Base-by-base conservation (phyloP, 345 rosid genomes). In the Eucalyptus sp. region DNA sequence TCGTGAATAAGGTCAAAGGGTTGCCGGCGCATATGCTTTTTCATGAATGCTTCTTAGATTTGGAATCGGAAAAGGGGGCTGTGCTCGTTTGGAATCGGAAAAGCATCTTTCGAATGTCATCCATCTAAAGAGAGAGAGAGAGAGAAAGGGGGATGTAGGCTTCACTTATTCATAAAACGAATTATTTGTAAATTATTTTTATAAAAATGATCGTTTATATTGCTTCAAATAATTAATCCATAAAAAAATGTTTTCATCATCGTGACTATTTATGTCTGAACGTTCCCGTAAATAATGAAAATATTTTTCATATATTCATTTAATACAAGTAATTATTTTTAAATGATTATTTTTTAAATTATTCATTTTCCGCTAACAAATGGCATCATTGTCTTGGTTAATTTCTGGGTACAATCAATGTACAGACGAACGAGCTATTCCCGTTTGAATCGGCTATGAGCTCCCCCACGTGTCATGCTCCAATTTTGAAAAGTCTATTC, bases 321-420 rank as follows among this genome's bases (percentile, higher is more conserved):
- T 18, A 20, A 54, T 54, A 54, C 2, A 3, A 54, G 25, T 20
- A 16, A 16, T 68, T 5, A 4, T 16, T 31, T 68, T 31, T 31
- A 68, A 3, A 31, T 31, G 1, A 31, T 31, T 31, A 16, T 3
- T 16, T 17, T 31, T 5, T 0, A 31, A 31, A 71, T 8, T 2
- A 68, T 68, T 68, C 2, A 33, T 33, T 18, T 68, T 29, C 11
- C 2, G 2, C 1, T 10, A 3, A 33, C 13, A 33, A 18, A 17
- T 10, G 44, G 5, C 20, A 12, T 10, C 7, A 10, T 18, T 1
- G 5, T 33, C 6, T 17, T 33, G 12, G 12, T 4, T 68, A 33
- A 16, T 68, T 68, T 68, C 4, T 13, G 7, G 44, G 13, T 17
- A 17, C 13, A 33, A 5, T 20, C 20, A 18, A 66, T 7, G 41